Evolutionary conservation across 2,329 filamentous ascomycete genomes (phyloP), one percentile per base, ranked within the genome.

Genomic region (Cladosporium sp.): DNA sequence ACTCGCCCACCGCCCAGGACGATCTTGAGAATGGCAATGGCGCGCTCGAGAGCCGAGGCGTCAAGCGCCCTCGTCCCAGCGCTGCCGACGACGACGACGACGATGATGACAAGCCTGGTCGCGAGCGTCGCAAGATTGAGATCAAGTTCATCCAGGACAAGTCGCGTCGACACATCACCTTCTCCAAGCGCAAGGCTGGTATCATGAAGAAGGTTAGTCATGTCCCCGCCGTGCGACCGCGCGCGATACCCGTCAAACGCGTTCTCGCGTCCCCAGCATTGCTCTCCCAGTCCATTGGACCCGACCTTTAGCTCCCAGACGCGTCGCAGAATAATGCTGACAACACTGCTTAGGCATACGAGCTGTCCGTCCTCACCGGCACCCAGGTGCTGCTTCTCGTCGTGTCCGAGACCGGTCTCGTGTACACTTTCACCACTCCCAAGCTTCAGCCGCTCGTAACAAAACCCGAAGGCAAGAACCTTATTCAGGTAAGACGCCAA

Each of bases 111-210:
- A 97, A 97, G 86, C 91, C 91, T 64, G 92, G 92, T 73, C 92
- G 94, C 77, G 94, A 97, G 84, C 88, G 94, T 74, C 88, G 94
- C 80, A 99, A 99, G 88, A 99, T 99, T 72, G 94, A 99, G 79
- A 99, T 99, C 81, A 99, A 99, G 84, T 99, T 99, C 81, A 99
- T 99, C 77, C 93, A 92, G 78, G 94, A 99, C 80, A 99, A 99
- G 83, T 97, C 93, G 80, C 92, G 94, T 80, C 89, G 94, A 64
- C 94, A 99, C 82, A 99, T 97, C 75, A 97, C 94, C 71, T 97
- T 99, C 77, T 97, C 93, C 69, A 99, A 99, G 87, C 91, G 94
- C 76, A 99, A 99, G 83, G 94, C 94, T 59, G 94, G 94, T 70
- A 97, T 99, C 78, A 97, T 99, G 94, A 97, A 99, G 84, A 97